Conservation (phyloP, 768 basidiomycete species). For the Gelatoporia subvermispora region DNA sequence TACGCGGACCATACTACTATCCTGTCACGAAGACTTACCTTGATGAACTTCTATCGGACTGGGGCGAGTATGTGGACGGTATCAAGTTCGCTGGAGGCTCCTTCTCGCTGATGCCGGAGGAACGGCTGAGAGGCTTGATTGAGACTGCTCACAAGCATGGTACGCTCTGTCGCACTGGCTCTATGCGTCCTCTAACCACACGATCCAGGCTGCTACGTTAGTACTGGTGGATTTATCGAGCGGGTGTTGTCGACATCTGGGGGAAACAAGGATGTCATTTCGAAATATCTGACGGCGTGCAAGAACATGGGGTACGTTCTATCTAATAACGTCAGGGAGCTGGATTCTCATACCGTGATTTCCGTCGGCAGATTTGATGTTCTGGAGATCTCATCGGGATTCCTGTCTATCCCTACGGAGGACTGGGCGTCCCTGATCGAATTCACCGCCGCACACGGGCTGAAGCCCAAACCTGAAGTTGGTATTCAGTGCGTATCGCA, state of each 20-base stretch:
- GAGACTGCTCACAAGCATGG: slow-evolving; percentile 37
- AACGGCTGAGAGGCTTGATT: slow-evolving; percentile 32
- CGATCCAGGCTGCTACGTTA: slow-evolving; percentile 32
- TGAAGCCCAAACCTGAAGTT: slow-evolving; percentile 42
- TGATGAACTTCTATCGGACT: slow-evolving; percentile 35
- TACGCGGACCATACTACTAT: slow-evolving; percentile 41
- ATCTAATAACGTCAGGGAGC: neutral
- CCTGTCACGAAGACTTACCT: slow-evolving; percentile 37
- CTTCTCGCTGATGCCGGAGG: slow-evolving; percentile 38
- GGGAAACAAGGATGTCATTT: slow-evolving; percentile 27
- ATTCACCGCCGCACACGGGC: slow-evolving; percentile 31
- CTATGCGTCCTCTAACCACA: neutral
- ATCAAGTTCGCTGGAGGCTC: slow-evolving; percentile 42
- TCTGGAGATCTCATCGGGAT: slow-evolving; percentile 39
- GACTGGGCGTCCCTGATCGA: slow-evolving; percentile 39
- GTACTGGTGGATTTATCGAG: slow-evolving; percentile 39
- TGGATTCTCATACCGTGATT: neutral
- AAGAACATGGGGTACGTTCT: slow-evolving; percentile 31
- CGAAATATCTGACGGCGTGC: slow-evolving; percentile 32
- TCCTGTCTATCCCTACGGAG: slow-evolving; percentile 40
- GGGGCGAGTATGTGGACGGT: slow-evolving; percentile 40
- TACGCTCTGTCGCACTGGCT: neutral
- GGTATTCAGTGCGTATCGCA: slow-evolving; percentile 30
- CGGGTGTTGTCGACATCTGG: slow-evolving; percentile 31
- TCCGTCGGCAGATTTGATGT: slow-evolving; percentile 38